Evolutionary conservation across 371 early-diverging fungal species (phyloP).

Genomic region (Entomophthora muscae): DNA sequence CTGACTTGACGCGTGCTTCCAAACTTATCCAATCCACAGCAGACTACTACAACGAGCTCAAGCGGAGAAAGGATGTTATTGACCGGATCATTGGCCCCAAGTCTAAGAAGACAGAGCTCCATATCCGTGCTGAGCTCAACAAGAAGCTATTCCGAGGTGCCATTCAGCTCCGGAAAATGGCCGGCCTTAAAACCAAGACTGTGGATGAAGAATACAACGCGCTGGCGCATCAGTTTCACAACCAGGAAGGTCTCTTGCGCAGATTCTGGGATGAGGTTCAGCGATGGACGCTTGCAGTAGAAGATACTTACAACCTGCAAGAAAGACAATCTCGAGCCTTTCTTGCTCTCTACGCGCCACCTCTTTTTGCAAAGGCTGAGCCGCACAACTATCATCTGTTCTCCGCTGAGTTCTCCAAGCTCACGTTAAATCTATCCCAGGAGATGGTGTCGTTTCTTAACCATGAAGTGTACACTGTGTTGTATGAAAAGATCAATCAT

Average conservation of each 20-base stretch:
- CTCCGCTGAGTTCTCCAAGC: neutral
- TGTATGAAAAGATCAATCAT: conserved; percentile 1
- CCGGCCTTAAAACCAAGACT: neutral
- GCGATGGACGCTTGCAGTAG: neutral
- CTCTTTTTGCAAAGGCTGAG: neutral
- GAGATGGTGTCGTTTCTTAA: neutral
- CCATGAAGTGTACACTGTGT: conserved; percentile 1
- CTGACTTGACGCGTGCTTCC: conserved; percentile 23
- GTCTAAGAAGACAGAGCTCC: conserved; percentile 12
- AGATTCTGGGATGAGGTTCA: conserved; percentile 5
- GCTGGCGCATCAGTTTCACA: neutral
- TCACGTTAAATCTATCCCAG: neutral
- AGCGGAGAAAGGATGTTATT: conserved; percentile 63
- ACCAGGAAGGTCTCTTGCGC: neutral
- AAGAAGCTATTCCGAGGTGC: conserved; percentile 48
- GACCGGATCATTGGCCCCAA: conserved; percentile 60
- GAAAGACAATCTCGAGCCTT: neutral
- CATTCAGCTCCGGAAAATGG: conserved; percentile 13
- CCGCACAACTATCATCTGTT: neutral
- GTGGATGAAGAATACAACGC: neutral
- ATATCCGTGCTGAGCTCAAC: conserved; percentile 43
- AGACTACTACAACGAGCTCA: conserved; percentile 64
- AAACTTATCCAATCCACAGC: conserved; percentile 41
- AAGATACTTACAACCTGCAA: neutral
- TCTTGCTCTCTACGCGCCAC: neutral